Evolutionary conservation across 2,329 filamentous ascomycete species (phyloP).

Genomic region (Sphaerulina vaccinii): DNA sequence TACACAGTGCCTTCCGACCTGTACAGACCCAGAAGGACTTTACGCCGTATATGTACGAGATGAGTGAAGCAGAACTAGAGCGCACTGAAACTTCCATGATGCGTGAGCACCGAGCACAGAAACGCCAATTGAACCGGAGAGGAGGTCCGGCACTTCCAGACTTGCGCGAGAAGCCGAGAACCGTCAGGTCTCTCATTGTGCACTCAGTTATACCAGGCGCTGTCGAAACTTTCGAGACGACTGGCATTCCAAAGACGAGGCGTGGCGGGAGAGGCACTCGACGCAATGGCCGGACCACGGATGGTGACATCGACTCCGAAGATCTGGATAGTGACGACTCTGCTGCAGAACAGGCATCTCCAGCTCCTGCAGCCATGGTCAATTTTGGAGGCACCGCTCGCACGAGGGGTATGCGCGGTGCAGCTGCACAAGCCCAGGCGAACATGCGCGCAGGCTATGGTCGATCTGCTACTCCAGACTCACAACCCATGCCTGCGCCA

Average conservation of each 20-base stretch:
- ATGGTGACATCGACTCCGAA: constrained; percentile 72
- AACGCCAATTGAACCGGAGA: constrained; percentile 88
- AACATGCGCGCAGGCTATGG: constrained; percentile 71
- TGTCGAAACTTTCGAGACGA: constrained; percentile 75
- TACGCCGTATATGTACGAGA: constrained; percentile 87
- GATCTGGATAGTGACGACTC: constrained; percentile 92
- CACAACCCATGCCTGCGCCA: constrained; percentile 58
- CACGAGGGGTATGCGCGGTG: constrained; percentile 84
- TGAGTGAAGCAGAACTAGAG: constrained; percentile 86
- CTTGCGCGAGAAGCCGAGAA: constrained; percentile 89
- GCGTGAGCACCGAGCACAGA: constrained; percentile 88
- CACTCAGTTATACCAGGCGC: constrained; percentile 90
- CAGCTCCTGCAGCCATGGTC: constrained; percentile 30
- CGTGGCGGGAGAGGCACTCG: constrained; percentile 43
- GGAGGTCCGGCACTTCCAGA: constrained; percentile 93
- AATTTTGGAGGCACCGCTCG: constrained; percentile 77
- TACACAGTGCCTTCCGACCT: constrained; percentile 80
- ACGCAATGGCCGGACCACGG: constrained; percentile 56
- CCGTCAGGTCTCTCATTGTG: constrained; percentile 86
- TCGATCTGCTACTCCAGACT: constrained; percentile 89
- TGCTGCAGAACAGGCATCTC: constrained; percentile 74
- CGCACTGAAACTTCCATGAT: constrained; percentile 89
- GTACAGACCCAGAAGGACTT: constrained; percentile 93
- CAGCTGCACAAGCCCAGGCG: constrained; percentile 80
- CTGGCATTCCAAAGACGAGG: constrained; percentile 72